These are phyloP conservation scores for Cercospora citrullina DNA, from an alignment of 2,329 filamentous ascomycete species.

Conservation along the genomic window DNA sequence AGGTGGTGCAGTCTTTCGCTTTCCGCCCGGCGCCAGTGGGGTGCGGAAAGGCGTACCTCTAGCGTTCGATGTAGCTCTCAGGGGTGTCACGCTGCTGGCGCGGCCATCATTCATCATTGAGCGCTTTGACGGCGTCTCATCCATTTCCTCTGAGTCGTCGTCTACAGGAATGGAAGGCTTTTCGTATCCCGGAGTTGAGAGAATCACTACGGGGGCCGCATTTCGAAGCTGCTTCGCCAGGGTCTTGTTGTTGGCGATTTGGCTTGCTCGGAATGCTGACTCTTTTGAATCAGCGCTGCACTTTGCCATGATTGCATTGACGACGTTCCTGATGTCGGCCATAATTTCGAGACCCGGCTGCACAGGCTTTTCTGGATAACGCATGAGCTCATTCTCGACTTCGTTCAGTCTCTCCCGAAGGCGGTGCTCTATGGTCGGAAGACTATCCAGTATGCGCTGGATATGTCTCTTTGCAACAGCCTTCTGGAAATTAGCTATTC, in stretches of 20 bases:
- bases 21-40: slow-evolving; percentile 31
- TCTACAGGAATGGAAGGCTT: slow-evolving; percentile 15
- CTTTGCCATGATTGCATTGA: slow-evolving; percentile 54
- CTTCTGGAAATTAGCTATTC: slow-evolving; percentile 53
- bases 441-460: slow-evolving; percentile 45
- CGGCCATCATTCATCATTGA: slow-evolving; percentile 32
- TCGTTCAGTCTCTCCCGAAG: slow-evolving; percentile 50
- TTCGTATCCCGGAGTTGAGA: slow-evolving; percentile 32
- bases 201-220: slow-evolving; percentile 34
- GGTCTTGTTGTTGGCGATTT: slow-evolving; percentile 47
- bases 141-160: slow-evolving; percentile 25
- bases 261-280: slow-evolving; percentile 44
- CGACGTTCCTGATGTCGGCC: slow-evolving; percentile 60
- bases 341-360: slow-evolving; percentile 68
- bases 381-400: slow-evolving; percentile 57
- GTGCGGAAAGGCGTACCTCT: slow-evolving; percentile 36
- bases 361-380: slow-evolving; percentile 61
- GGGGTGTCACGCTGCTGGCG: slow-evolving; percentile 4
- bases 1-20: neutral
- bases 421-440: slow-evolving; percentile 46
- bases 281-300: slow-evolving; percentile 52
- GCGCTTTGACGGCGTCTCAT: slow-evolving; percentile 36
- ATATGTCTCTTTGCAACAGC: slow-evolving; percentile 53
- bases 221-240: slow-evolving; percentile 51
- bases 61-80: neutral